Conservation (phyloP, 2,329 filamentous ascomycete genomes). For the Botryosphaeria agaves region DNA sequence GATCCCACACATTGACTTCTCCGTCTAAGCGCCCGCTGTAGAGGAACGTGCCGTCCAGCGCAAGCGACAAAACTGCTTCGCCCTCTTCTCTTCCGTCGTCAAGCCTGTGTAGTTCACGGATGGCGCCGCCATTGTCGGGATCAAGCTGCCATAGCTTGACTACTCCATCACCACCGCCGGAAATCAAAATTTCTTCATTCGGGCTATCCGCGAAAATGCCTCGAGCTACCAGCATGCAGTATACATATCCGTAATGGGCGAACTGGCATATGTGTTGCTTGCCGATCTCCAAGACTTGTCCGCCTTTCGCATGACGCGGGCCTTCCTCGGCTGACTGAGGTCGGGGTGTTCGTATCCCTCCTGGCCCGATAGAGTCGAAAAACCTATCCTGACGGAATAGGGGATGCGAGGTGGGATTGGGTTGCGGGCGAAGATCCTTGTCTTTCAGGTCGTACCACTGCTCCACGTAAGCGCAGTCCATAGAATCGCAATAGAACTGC, state of each 20-base stretch:
- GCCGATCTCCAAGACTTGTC: conserved; percentile 62
- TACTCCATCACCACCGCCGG: conserved; percentile 81
- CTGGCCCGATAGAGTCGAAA: conserved; percentile 80
- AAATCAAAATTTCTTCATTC: conserved; percentile 65
- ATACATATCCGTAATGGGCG: conserved; percentile 89
- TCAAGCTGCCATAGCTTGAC: conserved; percentile 83
- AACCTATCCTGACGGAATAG: conserved; percentile 69
- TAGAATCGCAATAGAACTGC: conserved; percentile 2
- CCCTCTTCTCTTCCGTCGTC: conserved; percentile 40
- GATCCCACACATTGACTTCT: conserved; percentile 87
- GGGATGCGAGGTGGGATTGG: conserved; percentile 51
- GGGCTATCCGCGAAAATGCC: conserved; percentile 54
- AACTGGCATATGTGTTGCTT: conserved; percentile 69
- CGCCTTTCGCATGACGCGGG: conserved; percentile 34
- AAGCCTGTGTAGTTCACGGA: conserved; percentile 51
- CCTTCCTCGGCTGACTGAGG: conserved; percentile 38
- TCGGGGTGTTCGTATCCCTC: conserved; percentile 61
- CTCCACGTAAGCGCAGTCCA: conserved; percentile 9
- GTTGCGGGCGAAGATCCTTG: conserved; percentile 38
- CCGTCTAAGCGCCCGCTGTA: conserved; percentile 82
- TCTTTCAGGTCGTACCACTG: conserved; percentile 66
- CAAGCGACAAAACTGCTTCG: conserved; percentile 57
- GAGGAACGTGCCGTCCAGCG: conserved; percentile 77
- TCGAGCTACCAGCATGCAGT: conserved; percentile 79
- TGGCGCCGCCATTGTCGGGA: conserved; percentile 39